A percentile compares a stretch with the other conserved stretches of the same genome.
Conservation (phyloP, 2,329 filamentous ascomycete species). For the Fusarium xyrophilum region DNA sequence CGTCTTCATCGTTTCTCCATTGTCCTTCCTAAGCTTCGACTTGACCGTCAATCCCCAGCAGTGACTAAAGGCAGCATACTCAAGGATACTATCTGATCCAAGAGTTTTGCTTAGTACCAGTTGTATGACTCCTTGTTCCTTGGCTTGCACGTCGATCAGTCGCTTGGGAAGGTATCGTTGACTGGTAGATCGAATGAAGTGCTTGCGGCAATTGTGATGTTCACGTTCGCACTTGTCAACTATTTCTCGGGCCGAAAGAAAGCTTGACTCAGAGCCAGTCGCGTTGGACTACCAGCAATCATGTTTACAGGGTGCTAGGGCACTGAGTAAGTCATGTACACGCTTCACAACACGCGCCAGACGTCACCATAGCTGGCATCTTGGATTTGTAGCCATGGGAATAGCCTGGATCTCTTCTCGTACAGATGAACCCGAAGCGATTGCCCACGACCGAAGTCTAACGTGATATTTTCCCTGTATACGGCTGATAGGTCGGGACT, state of each 20-base stretch:
- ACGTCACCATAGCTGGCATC: background rate
- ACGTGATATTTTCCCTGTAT: background rate
- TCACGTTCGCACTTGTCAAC: background rate
- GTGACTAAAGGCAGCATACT: accelerated
- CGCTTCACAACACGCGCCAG: accelerated
- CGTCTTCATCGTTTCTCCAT: background rate
- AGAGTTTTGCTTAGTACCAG: accelerated
- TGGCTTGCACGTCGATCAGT: accelerated
- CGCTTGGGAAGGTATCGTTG: background rate
- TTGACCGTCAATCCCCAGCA: background rate
- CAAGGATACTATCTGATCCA: accelerated
- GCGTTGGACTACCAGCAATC: accelerated
- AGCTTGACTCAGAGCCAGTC: accelerated
- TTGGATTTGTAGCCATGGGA: accelerated
- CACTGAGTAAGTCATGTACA: accelerated
- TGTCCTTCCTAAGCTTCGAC: background rate
- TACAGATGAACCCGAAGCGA: background rate
- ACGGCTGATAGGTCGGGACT: background rate
- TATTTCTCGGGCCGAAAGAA: accelerated
- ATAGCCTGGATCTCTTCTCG: accelerated
- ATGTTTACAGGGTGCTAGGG: accelerated
- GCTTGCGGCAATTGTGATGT: accelerated
- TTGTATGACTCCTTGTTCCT: accelerated
- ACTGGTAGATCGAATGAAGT: background rate
- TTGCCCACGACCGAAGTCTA: accelerated